Evolutionary conservation across 306 rosid genomes (phyloP), one percentile per base, ranked within the genome.

Genomic region (Prunus salicina): DNA sequence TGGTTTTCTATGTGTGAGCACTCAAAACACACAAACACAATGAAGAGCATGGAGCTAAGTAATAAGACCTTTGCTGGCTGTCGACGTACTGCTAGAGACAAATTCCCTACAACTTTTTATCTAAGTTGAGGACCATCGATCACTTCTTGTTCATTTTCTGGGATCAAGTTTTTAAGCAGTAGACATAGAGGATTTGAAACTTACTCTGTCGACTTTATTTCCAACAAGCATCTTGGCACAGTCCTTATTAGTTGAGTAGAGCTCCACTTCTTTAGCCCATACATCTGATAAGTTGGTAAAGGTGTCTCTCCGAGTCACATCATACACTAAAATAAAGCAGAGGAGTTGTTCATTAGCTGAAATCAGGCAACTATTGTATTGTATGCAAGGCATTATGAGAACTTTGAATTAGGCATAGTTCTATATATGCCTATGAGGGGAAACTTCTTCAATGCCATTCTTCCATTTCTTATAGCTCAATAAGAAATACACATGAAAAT

Each of bases 241-340:
- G 79, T 91, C 81, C 84, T 92, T 87, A 84, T 89, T 91, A 50
- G 93, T 90, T 5, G 89, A 91, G 79, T 96, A 91, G 63, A 92
- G 88, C 76, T 96, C 97, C 79, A 88, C 92, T 87, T 96, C 99
- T 85, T 92, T 96, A 76, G 96, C 87, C 99, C 99, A 96, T 27
- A 92, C 82, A 6, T 89, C 96, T 72, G 96, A 92, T 85, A 96
- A 76, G 83, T 84, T 92, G 38, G 91, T 86, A 67, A 96, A 96
- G 2, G 96, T 85, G 47, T 91, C 96, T 87, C 99, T 88, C 76
- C 97, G 82, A 6, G 99, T 92, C 51, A 96, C 98, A 67, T 96
- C 98, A 76, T 96, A 96, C 64, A 89, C 98, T 95, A 67, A 5
- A 67, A 76, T 0, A 34, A 50, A 67, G 67, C 6, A 22, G 19